A percentile compares a stretch with the other conserved stretches of the same genome.
phyloP scores from a whole-genome alignment of 345 rosid genomes.

The Eucalyptus globulus region DNA sequence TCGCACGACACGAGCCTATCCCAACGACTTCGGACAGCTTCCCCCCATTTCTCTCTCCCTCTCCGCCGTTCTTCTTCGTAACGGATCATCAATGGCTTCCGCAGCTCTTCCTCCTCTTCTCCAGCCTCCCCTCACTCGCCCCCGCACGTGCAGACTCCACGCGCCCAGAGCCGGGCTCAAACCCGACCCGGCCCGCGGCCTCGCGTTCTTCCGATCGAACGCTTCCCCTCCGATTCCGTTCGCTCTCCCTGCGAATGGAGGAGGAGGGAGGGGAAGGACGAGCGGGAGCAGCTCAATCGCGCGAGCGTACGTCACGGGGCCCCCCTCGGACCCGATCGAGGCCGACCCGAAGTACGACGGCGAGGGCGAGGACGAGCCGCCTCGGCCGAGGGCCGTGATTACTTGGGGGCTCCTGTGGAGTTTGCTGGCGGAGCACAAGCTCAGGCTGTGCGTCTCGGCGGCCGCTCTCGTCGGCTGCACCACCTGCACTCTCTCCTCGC shows the following conservation, averaged over 20 bases:
- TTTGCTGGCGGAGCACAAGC: conserved; percentile 49
- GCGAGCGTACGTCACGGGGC: conserved; percentile 69
- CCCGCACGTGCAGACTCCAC: not conserved
- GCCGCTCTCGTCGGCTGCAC: conserved; percentile 62
- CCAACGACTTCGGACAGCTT: not conserved
- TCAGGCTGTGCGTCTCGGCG: conserved; percentile 29
- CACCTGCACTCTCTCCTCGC: conserved; percentile 82
- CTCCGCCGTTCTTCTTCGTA: not conserved
- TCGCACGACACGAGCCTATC: not conserved
- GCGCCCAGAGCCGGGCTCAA: not conserved
- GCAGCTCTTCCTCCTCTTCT: conserved; percentile 16
- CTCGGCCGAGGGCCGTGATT: conserved; percentile 28
- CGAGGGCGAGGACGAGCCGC: conserved; percentile 7
- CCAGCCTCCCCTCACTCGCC: conserved; percentile 16
- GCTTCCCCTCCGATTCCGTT: not conserved
- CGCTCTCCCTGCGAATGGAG: not conserved
- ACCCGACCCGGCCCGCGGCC: not conserved
- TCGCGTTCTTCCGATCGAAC: not conserved
- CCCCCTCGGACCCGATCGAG: conserved; percentile 62
- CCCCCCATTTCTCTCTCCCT: not conserved
- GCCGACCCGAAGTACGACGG: conserved; percentile 28
- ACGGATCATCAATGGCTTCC: conserved; percentile 15
- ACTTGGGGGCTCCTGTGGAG: conserved; percentile 57
- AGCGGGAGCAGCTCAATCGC: conserved; percentile 1
- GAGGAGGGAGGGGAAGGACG: not conserved